Evolutionary conservation across 352 stramenopile genomes (phyloP), one percentile per base, ranked within the genome.

Genomic region (Globisporangium barbulae): DNA sequence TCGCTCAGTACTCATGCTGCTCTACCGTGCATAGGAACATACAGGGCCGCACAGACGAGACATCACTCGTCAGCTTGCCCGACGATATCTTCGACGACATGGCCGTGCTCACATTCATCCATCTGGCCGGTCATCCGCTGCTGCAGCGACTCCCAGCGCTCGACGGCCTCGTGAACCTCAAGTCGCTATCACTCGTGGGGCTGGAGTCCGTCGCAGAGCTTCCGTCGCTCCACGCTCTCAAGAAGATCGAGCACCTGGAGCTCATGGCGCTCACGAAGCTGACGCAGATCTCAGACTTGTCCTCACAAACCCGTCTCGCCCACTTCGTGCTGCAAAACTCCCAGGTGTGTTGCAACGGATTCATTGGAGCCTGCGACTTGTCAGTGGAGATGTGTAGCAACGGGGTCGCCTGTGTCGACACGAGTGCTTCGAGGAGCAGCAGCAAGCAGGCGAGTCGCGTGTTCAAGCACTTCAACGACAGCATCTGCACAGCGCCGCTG

Each of bases 301-400:
- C 53, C 0, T 49, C 58, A 1, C 53, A 72, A 13, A 67, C 30
- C 19, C 37, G 68, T 6, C 52, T 78, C 5, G 31, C 61, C 5
- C 59, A 66, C 1, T 59, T 83, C 5, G 42, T 53, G 0, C 25
- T 80, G 42, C 0, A 61, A 12, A 8, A 75, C 39, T n/a, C 63
- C 56, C 7, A 13, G 19, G 19, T 74, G 12, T 80, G 75, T 45
- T 83, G 72, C 64, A 75, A 80, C 33, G 75, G 75, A 0, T 70
- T 67, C 48, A 22, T 78, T 12, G 59, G 74, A 8, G 9, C 30
- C 0, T 81, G 74, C 21, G 60, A 79, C n/a, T 44, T 78, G 10
- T 60, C 22, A 2, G 31, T 60, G 12, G 19, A 28, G 3, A 61
- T 69, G 28, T 78, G 71, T 33, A 56, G 50, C 15, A 59, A 71